These are phyloP conservation scores for Didymella glomerata DNA, from an alignment of 2,329 filamentous ascomycete species.

Conservation along the genomic window DNA sequence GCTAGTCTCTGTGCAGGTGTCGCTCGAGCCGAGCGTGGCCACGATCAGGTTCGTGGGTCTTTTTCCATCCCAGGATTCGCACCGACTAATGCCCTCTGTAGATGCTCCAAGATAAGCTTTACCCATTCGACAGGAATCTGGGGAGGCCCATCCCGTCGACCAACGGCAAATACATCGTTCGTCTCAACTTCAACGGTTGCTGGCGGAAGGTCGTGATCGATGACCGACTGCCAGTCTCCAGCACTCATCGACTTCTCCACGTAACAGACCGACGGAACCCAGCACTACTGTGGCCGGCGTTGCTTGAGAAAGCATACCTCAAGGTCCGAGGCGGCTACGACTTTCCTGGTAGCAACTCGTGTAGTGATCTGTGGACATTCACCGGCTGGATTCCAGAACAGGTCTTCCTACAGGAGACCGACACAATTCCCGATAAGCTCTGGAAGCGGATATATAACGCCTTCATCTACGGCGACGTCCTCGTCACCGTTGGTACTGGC, in stretches of 20 bases:
- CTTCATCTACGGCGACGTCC: slow-evolving; percentile 79
- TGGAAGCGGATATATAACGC: slow-evolving; percentile 81
- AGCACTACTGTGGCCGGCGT: slow-evolving; percentile 84
- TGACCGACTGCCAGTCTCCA: slow-evolving; percentile 82
- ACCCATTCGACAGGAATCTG: slow-evolving; percentile 72
- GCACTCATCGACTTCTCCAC: slow-evolving; percentile 77
- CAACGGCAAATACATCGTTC: slow-evolving; percentile 89
- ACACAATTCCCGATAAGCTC: slow-evolving; percentile 75
- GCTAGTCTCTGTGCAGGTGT: slow-evolving; percentile 89
- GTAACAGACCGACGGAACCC: slow-evolving; percentile 87
- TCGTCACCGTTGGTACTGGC: slow-evolving; percentile 90
- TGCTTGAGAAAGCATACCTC: slow-evolving; percentile 95
- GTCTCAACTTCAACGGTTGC: slow-evolving; percentile 96
- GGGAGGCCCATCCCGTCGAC: slow-evolving; percentile 68
- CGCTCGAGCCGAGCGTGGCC: slow-evolving; percentile 72
- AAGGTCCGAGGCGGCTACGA: slow-evolving; percentile 97
- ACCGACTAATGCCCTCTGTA: slow-evolving; percentile 47
- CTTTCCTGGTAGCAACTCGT: slow-evolving; percentile 96
- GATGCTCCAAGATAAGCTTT: slow-evolving; percentile 76
- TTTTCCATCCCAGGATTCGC: background rate
- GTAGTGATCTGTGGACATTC: slow-evolving; percentile 90
- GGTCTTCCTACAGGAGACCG: slow-evolving; percentile 85
- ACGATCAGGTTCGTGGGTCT: slow-evolving; percentile 66
- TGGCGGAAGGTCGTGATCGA: slow-evolving; percentile 88
- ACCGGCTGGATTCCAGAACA: slow-evolving; percentile 98